A percentile compares a stretch with the other conserved stretches of the same genome.
These are phyloP conservation scores for Pseudozyma thailandica DNA, from an alignment of 1,284 basidiomycete species.

Conservation along the genomic window DNA sequence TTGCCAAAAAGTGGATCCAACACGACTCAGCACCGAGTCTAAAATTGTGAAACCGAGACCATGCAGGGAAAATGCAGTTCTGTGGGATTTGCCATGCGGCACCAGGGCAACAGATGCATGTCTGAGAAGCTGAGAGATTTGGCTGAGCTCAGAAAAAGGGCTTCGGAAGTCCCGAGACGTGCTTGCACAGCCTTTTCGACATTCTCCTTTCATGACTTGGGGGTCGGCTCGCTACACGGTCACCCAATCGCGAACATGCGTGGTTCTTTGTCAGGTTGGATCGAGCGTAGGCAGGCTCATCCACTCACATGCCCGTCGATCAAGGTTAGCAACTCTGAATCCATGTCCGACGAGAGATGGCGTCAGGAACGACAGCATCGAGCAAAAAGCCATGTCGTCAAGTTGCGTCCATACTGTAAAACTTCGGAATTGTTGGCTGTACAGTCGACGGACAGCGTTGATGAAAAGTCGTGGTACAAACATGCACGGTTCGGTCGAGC, in stretches of 20 bases:
- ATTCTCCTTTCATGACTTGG: not conserved
- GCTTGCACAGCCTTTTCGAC: not conserved
- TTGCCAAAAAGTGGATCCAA: not conserved
- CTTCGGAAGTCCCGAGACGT: not conserved
- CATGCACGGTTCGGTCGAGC: too few relatives aligned
- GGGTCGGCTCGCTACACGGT: too few relatives aligned
- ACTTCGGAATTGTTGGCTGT: too few relatives aligned
- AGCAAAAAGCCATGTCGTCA: not conserved
- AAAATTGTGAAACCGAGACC: constrained; percentile 2
- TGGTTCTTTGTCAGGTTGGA: too few relatives aligned
- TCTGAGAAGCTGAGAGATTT: not conserved
- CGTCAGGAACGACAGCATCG: not conserved
- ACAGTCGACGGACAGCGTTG: too few relatives aligned
- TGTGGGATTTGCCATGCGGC: not conserved
- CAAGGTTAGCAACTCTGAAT: too few relatives aligned
- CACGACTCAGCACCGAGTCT: not conserved
- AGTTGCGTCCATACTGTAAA: not conserved
- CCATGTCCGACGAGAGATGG: not conserved
- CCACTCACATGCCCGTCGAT: too few relatives aligned
- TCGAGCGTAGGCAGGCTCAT: too few relatives aligned
- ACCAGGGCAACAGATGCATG: too few relatives aligned
- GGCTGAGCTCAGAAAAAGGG: not conserved
- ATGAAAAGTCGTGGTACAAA: too few relatives aligned
- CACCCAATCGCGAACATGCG: too few relatives aligned
- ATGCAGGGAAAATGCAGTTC: too few relatives aligned